A percentile compares a stretch with the other conserved stretches of the same genome.
Evolutionary conservation across 805 yeast genomes (phyloP).

Genomic region (Saccharomycopsis javanensis): DNA sequence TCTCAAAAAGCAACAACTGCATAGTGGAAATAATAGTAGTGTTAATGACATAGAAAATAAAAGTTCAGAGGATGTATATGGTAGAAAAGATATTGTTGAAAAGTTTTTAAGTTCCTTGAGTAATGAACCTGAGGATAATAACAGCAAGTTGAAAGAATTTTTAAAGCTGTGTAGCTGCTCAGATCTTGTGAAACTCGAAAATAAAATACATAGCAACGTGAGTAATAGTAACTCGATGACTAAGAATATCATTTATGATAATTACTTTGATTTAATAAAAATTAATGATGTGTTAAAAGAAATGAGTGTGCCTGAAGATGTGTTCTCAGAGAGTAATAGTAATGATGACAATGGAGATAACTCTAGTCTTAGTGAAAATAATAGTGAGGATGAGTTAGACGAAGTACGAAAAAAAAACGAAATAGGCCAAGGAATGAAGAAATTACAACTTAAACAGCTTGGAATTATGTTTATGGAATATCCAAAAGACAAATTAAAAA

Average conservation of each 20-base stretch:
- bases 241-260: constrained; percentile 19
- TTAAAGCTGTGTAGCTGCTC: constrained; percentile 20
- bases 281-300: constrained; percentile 15
- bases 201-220: constrained; percentile 15
- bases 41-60: no score
- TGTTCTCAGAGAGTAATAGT: not conserved
- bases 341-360: constrained; percentile 1
- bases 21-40: constrained; percentile 19
- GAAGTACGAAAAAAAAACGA: not conserved
- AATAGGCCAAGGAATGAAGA: not conserved
- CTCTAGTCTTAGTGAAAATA: not conserved
- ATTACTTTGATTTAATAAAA: constrained; percentile 17
- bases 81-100: not conserved
- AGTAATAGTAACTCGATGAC: constrained; percentile 16
- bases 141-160: constrained; percentile 15
- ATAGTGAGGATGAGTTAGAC: constrained; percentile 1
- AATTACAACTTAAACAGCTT: not conserved
- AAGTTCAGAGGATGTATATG: not conserved
- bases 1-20: constrained; percentile 24
- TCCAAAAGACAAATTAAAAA: not conserved
- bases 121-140: constrained; percentile 23
- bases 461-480: not conserved
- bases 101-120: constrained; percentile 13
- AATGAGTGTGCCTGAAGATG: constrained; percentile 8
- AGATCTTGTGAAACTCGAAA: constrained; percentile 17